Evolutionary conservation across 176 grass and related monocot genomes (phyloP).

Genomic region (Lolium perenne): DNA sequence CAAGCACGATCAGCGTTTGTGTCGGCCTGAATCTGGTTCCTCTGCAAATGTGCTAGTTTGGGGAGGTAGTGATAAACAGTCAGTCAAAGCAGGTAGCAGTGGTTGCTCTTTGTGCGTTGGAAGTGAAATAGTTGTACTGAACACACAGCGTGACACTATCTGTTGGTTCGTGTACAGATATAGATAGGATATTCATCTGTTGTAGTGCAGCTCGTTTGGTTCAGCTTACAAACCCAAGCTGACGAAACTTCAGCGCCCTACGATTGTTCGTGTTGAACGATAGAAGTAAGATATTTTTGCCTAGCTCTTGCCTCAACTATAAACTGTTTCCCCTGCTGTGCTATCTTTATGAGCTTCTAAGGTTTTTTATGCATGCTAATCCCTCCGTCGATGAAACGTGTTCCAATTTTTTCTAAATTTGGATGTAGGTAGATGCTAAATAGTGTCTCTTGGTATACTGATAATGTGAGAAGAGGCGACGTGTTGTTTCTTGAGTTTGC

Average conservation of each 20-base stretch:
- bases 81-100: no score
- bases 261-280: background rate
- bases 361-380: no score
- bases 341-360: background rate
- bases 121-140: background rate
- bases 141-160: background rate
- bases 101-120: background rate
- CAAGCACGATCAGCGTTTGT: background rate
- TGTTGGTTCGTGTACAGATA: background rate
- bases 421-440: no score
- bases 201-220: background rate
- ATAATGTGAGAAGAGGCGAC: no score
- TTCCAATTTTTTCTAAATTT: no score
- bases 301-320: background rate
- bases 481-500: no score
- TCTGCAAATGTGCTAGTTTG: slow-evolving; percentile 29
- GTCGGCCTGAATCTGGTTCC: background rate
- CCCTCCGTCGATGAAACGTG: no score
- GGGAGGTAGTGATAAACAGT: background rate
- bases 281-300: background rate
- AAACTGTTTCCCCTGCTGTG: background rate
- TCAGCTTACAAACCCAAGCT: background rate
- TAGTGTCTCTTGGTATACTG: no score
- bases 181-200: background rate
- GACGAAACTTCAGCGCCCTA: background rate